Percentiles rank a stretch among this genome's conserved stretches.
These are phyloP conservation scores for Graphilbum fragrans DNA, from an alignment of 2,329 filamentous ascomycete species.

Conservation along the genomic window DNA sequence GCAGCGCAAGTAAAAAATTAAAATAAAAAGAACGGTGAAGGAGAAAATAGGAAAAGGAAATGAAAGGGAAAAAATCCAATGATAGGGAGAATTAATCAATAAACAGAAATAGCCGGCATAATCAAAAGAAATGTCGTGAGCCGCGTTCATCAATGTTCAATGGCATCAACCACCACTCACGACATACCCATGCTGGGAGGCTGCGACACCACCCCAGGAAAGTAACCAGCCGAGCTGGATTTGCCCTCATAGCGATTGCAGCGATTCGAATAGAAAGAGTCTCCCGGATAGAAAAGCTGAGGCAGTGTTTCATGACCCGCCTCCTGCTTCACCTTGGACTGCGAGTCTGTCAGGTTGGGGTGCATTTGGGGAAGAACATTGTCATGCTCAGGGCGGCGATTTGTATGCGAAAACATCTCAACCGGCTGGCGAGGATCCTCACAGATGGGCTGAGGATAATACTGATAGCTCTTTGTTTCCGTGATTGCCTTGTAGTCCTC, in stretches of 20 bases:
- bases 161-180: conserved; percentile 4
- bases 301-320: conserved; percentile 29
- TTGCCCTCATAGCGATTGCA: conserved; percentile 43
- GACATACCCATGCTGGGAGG: conserved; percentile 34
- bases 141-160: too few species aligned
- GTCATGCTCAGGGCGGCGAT: conserved; percentile 21
- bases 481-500: conserved; percentile 40
- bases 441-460: conserved; percentile 39
- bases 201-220: conserved; percentile 34
- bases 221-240: conserved; percentile 37
- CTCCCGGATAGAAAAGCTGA: conserved; percentile 31
- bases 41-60: conserved; percentile 3
- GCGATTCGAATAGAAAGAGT: conserved; percentile 24
- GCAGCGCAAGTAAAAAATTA: not conserved
- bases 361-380: conserved; percentile 18
- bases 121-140: too few species aligned
- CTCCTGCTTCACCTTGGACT: conserved; percentile 36
- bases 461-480: conserved; percentile 39
- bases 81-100: too few species aligned
- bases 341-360: conserved; percentile 1
- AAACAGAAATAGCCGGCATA: too few species aligned
- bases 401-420: conserved; percentile 32
- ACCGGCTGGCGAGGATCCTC: conserved; percentile 33
- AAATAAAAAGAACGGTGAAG: conserved; percentile 5
- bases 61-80: too few species aligned